A percentile compares a stretch with the other conserved stretches of the same genome.
These are phyloP conservation scores for Fusarium avenaceum DNA, from an alignment of 2,329 filamentous ascomycete genomes.

Conservation along the genomic window DNA sequence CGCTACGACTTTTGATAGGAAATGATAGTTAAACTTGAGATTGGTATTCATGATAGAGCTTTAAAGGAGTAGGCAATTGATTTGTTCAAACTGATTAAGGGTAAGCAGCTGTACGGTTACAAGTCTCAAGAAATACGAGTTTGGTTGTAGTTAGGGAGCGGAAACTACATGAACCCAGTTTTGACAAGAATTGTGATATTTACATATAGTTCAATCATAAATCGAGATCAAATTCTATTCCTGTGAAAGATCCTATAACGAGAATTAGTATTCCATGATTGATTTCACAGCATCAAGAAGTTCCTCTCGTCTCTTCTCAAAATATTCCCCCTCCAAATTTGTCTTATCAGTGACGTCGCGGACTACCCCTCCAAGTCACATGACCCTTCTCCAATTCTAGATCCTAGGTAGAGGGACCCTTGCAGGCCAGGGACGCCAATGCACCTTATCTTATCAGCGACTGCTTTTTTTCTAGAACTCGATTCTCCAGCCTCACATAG, in stretches of 20 bases:
- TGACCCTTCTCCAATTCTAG: constrained; percentile 17
- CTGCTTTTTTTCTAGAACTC: constrained; percentile 45
- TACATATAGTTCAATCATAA: not conserved
- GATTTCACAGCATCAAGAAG: not conserved
- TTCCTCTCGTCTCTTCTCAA: not conserved
- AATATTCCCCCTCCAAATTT: not conserved
- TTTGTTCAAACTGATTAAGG: not conserved
- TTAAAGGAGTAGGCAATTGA: not conserved
- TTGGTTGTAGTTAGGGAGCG: not conserved
- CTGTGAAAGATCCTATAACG: too few species aligned
- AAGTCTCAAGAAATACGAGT: not conserved
- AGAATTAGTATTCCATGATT: not conserved
- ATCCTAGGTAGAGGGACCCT: not conserved
- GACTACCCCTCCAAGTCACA: constrained; percentile 40
- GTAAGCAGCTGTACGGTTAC: not conserved
- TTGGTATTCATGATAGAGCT: not conserved
- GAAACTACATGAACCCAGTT: not conserved
- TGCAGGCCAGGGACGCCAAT: not conserved
- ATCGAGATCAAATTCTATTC: too few species aligned
- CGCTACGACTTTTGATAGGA: constrained; percentile 33
- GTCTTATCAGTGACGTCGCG: constrained; percentile 36
- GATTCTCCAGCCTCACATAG: constrained; percentile 25
- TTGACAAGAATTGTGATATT: not conserved
- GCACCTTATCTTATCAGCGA: constrained; percentile 46
- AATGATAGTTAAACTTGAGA: not conserved